Base-by-base conservation (phyloP, 148 eudicot genomes). In the Spergularia marina region DNA sequence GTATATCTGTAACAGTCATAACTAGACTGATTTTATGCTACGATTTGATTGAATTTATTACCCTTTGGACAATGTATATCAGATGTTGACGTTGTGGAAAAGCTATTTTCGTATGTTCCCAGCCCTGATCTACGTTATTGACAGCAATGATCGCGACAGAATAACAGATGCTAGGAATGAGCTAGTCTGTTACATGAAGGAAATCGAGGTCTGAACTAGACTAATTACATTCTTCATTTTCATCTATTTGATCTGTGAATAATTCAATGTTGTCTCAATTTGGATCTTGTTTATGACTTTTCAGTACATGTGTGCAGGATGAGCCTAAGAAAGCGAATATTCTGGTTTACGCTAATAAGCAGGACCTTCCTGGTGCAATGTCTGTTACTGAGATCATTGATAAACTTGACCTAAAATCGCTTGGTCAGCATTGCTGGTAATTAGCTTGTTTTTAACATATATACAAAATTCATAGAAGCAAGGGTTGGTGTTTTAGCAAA, bases 281-380 rank as follows among this genome's bases (percentile, higher is more conserved):
- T 11, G 36, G 39, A n/a, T 74, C 44, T 62, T n/a, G 12, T 53
- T 1, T 30, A 30, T 30, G 36, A 30, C 36, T 30, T 30, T 57
- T 57, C 9, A 11, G 7, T 10, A 6, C 5, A 23, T 44, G 23
- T 7, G 36, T 59, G 30, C 36, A 77, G 80, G 80, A 61, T 61
- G 25, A 51, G 30, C 49, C 57, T 53, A 63, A 15, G 74, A 77
- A 74, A 52, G 74, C 56, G n/a, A 15, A 65, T 21, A 20, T 79
- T 53, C 39, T 89, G 41, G 87, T 89, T 15, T 83, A 86, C 78
- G 92, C 92, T 47, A 89, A 89, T 56, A 89, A 89, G 77, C 92
- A 86, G 74, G 90, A 86, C 74, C 88, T 86, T 78, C 88, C 88
- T n/a, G 83, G 75, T 83, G 88, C 88, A 13, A 82, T 89, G 90